Evolutionary conservation across 352 stramenopile species (phyloP).

Genomic region (Aphanomyces invadans): DNA sequence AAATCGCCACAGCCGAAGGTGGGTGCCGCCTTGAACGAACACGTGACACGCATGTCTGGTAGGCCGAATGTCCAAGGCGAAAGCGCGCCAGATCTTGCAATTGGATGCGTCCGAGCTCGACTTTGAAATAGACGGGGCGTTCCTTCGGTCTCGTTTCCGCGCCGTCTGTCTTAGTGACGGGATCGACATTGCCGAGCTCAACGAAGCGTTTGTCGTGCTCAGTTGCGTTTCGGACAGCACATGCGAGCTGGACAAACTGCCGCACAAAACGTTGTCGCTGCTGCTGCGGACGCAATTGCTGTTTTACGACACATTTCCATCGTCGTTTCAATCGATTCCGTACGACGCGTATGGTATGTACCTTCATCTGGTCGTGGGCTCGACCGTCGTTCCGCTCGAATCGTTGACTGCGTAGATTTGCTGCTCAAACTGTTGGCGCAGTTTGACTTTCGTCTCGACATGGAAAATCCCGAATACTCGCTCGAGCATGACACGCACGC

Average conservation of each 20-base stretch:
- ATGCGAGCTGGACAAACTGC: constrained; percentile 19
- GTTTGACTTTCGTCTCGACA: constrained; percentile 18
- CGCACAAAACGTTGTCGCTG: constrained; percentile 18
- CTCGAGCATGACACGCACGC: constrained; percentile 7
- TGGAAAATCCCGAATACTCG: constrained; percentile 3
- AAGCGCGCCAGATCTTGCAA: constrained; percentile 3
- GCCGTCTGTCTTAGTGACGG: constrained; percentile 1
- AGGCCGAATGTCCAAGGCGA: constrained; percentile 8
- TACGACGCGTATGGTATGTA: constrained; percentile 16
- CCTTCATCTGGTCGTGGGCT: too few relatives aligned
- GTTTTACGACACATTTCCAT: constrained; percentile 21
- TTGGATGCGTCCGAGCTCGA: neutral
- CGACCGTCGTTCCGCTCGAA: too few relatives aligned
- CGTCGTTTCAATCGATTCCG: constrained; percentile 18
- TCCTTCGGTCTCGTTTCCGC: constrained; percentile 8
- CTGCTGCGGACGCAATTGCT: constrained; percentile 15
- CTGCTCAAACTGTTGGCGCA: constrained; percentile 13
- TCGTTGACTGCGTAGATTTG: constrained; percentile 19
- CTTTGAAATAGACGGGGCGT: neutral
- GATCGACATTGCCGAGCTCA: neutral
- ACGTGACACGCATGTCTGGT: too few relatives aligned
- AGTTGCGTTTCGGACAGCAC: constrained; percentile 2
- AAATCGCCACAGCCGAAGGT: constrained; percentile 13
- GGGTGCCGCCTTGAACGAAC: too few relatives aligned
- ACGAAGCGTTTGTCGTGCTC: constrained; percentile 20